A percentile compares a stretch with the other conserved stretches of the same genome.
Conservation (phyloP, 257 asterid species). For the Osmanthus fragrans region DNA sequence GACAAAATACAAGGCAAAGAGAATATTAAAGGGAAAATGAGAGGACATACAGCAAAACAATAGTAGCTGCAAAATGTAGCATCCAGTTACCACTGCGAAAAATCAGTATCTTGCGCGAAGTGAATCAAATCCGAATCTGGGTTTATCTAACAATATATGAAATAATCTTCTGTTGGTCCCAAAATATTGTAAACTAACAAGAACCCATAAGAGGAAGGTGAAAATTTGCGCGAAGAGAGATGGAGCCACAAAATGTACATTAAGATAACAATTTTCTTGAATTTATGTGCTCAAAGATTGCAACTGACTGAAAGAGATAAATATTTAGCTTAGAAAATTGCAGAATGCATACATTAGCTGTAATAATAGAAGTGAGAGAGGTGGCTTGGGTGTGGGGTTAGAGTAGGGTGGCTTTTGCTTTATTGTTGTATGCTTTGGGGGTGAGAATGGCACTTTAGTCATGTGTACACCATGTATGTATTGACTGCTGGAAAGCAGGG, state of each 20-base stretch:
- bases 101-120: not conserved
- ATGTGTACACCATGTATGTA: conserved; percentile 42
- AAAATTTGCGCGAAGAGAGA: not conserved
- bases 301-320: conserved; percentile 24
- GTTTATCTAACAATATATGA: not conserved
- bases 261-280: not conserved
- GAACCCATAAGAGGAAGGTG: not conserved
- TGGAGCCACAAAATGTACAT: not conserved
- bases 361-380: conserved; percentile 22
- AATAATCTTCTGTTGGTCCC: not conserved
- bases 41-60: not conserved
- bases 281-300: conserved; percentile 26
- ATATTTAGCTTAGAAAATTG: conserved; percentile 11
- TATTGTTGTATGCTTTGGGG: conserved; percentile 23
- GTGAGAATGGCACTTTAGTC: conserved; percentile 43
- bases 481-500: conserved; percentile 25
- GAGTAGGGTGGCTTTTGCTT: conserved; percentile 26
- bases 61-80: not conserved
- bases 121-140: not conserved
- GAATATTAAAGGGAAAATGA: conserved; percentile 15
- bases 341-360: conserved; percentile 1
- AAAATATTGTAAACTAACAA: not conserved
- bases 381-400: not conserved
- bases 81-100: not conserved
- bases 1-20: conserved; percentile 16